Evolutionary conservation across 495 filamentous ascomycete genomes (phyloP), one percentile per base, ranked within the genome.

Genomic region (Penicillium cinerascens): DNA sequence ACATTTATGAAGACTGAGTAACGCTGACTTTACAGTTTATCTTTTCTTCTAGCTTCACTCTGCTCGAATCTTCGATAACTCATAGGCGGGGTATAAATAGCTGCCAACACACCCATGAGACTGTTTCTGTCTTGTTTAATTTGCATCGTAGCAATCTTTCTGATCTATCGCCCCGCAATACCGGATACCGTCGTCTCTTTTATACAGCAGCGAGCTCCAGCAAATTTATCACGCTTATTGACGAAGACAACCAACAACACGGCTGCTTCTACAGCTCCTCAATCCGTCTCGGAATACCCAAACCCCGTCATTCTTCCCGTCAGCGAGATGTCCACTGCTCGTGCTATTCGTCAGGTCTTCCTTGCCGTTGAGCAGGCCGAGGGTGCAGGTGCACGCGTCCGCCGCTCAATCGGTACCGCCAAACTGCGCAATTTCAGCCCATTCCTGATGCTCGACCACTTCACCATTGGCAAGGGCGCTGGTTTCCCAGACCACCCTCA

Each of bases 401-500:
- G 92, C 36, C 86, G 92, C 54, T 91, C 88, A 25, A 89, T 98
- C 63, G 92, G 92, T 44, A 95, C 88, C 3, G 77, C 87, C 6
- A 81, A 87, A 54, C 79, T 97, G 4, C 82, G 86, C 63, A 89
- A 95, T 72, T 87, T 98, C 75, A 86, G 82, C 17, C 92, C 92
- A 10, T 98, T 98, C 77, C 80, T 98, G 13, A 96, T 98, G 92
- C 88, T 97, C 21, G 92, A 98, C 68, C 90, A 97, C 73, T 96
- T 96, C 78, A 82, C 78, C 39, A 82, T 91, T 60, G 79, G 81
- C 25, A 84, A 85, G 16, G 88, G 87, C 42, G 87, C 92, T 18
- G 92, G 92, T 5, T 95, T 95, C 68, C 90, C 90, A 0, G 90
- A 95, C 68, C 90, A 95, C 63, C 85, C 86, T 2, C 86, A 89